These are phyloP conservation scores for Candida nemodendra DNA, from an alignment of 805 yeast species.

Conservation along the genomic window DNA sequence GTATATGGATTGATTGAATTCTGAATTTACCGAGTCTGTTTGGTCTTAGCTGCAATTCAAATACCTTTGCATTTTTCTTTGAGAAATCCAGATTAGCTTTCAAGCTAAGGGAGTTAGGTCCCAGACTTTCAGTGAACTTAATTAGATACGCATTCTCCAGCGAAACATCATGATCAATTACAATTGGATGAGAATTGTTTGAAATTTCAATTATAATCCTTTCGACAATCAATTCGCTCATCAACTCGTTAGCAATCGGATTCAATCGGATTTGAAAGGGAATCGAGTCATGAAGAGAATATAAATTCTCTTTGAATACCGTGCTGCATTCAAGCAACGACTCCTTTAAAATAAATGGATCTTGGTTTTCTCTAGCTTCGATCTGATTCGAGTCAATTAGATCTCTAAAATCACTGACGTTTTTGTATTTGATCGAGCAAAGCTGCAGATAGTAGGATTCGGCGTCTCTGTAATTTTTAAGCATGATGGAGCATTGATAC, in stretches of 20 bases:
- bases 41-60: slow-evolving; percentile 23
- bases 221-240: slow-evolving; percentile 17
- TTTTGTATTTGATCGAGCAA: slow-evolving; percentile 21
- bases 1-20: slow-evolving; percentile 19
- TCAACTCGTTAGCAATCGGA: slow-evolving; percentile 26
- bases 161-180: slow-evolving; percentile 11
- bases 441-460: slow-evolving; percentile 35
- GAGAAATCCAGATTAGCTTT: slow-evolving; percentile 19
- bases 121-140: slow-evolving; percentile 5
- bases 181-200: slow-evolving; percentile 12
- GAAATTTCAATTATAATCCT: slow-evolving; percentile 22
- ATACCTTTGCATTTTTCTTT: slow-evolving; percentile 11
- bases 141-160: background rate
- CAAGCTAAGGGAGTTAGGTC: slow-evolving; percentile 7
- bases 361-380: slow-evolving; percentile 7
- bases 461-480: slow-evolving; percentile 34
- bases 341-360: slow-evolving; percentile 16
- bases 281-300: slow-evolving; percentile 22
- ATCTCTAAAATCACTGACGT: slow-evolving; percentile 4
- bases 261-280: slow-evolving; percentile 33
- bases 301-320: slow-evolving; percentile 16
- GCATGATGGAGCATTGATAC: slow-evolving; percentile 36
- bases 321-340: slow-evolving; percentile 18
- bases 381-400: slow-evolving; percentile 6
- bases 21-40: slow-evolving; percentile 25